Evolutionary conservation across 75 land plant genomes (phyloP), one percentile per base, ranked within the genome.

Genomic region (Selaginella moellendorffii): DNA sequence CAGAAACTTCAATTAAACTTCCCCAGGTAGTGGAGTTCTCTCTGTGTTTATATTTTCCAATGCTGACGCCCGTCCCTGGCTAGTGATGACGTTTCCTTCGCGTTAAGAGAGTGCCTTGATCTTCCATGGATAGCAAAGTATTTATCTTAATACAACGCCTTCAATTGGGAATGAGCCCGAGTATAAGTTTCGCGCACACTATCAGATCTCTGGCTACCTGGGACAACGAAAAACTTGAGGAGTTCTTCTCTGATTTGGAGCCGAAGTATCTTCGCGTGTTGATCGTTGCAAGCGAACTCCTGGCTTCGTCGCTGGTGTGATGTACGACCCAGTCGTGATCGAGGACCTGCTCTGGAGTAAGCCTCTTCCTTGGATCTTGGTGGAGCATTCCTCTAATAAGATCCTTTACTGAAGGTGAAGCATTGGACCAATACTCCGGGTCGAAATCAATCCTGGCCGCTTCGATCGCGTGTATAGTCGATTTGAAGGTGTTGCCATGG

Each of bases 51-150:
- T 27, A 58, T 20, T 18, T 42, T 53, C 30, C 19, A 10, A n/a
- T 58, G 22, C 70, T n/a, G 66, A n/a, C n/a, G n/a, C n/a, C n/a
- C n/a, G n/a, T n/a, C n/a, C n/a, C n/a, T n/a, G n/a, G n/a, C n/a
- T 87, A 92, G 98, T 74, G 98, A 93, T 62, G 98, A 93, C 79
- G 83, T 93, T 9, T 75, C 83, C 26, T 93, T 93, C 82, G 90
- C 98, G 12, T 67, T 93, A 72, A 89, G 84, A 65, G 90, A 89
- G 54, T 74, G 81, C 71, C 67, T 65, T 61, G 96, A 88, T 26
- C 54, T 93, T 28, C 85, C 96, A 42, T 93, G 98, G 98, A 56
- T 82, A 30, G 68, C 83, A 2, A 93, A 85, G 69, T 89, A 89
- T 64, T 65, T 93, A 17, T 78, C 46, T 36, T 36, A 14, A 36